Percentiles rank a stretch among this genome's conserved stretches.
Conservation (phyloP, 441 rosid species). For the Viola pubescens region DNA sequence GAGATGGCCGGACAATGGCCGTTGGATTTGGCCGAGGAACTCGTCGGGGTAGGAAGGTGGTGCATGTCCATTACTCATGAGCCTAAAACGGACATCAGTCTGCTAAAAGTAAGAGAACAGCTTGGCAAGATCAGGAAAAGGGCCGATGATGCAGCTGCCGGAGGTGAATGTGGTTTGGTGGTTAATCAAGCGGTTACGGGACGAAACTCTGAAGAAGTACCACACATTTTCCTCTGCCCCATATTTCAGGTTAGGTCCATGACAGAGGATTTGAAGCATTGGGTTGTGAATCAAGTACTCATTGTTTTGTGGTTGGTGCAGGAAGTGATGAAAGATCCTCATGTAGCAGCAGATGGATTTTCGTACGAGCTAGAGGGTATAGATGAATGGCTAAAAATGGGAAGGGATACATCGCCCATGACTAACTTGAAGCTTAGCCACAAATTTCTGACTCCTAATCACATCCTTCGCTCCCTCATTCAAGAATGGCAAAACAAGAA, state of each 20-base stretch:
- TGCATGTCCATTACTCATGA: conserved; percentile 32
- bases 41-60: conserved; percentile 41
- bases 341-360: conserved; percentile 79
- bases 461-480: conserved; percentile 60
- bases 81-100: conserved; percentile 19
- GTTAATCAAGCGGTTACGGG: conserved; percentile 11
- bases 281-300: background rate
- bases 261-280: background rate
- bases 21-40: conserved; percentile 40
- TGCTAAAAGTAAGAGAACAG: conserved; percentile 31
- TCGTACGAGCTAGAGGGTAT: conserved; percentile 76
- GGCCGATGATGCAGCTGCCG: conserved; percentile 34
- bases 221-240: conserved; percentile 65
- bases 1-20: conserved; percentile 63
- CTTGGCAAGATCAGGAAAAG: conserved; percentile 35
- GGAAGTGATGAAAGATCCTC: conserved; percentile 76
- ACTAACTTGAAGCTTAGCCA: conserved; percentile 56
- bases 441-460: conserved; percentile 55
- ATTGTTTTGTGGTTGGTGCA: conserved; percentile 16
- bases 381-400: conserved; percentile 62
- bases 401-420: conserved; percentile 70
- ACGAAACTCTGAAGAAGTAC: conserved; percentile 31
- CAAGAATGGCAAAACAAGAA: conserved; percentile 52
- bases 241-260: conserved; percentile 41
- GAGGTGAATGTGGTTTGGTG: conserved; percentile 23